These are phyloP conservation scores for Penicillium brasilianum DNA, from an alignment of 2,329 filamentous ascomycete species.

Conservation along the genomic window DNA sequence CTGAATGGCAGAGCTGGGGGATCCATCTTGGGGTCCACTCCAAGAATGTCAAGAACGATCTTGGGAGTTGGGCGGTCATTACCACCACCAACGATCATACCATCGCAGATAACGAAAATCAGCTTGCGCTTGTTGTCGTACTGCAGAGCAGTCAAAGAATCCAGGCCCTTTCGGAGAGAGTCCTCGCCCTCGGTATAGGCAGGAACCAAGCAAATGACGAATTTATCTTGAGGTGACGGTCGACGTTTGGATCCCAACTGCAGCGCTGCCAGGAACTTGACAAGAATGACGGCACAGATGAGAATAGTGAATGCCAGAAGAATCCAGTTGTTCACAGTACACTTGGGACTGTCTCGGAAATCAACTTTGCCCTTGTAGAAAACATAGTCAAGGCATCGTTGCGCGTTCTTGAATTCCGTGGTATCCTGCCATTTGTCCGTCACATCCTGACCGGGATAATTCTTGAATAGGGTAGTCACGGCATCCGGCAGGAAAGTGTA, in stretches of 20 bases:
- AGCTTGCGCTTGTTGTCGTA: conserved; percentile 99
- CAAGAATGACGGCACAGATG: conserved; percentile 75
- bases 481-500: conserved; percentile 76
- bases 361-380: conserved; percentile 86
- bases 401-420: conserved; percentile 64
- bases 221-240: conserved; percentile 92
- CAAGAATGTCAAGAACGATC: conserved; percentile 95
- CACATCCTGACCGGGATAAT: conserved; percentile 80
- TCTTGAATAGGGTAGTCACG: conserved; percentile 70
- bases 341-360: conserved; percentile 77
- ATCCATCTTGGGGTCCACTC: conserved; percentile 95
- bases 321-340: conserved; percentile 89
- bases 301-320: conserved; percentile 86
- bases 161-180: conserved; percentile 86
- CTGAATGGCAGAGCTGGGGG: conserved; percentile 93
- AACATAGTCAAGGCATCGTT: conserved; percentile 79
- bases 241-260: conserved; percentile 92
- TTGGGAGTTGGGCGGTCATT: conserved; percentile 95
- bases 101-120: conserved; percentile 88
- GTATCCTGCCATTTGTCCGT: conserved; percentile 65
- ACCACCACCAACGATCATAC: conserved; percentile 99
- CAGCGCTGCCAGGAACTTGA: conserved; percentile 91
- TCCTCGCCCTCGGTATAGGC: conserved; percentile 99
- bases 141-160: conserved; percentile 89
- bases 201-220: conserved; percentile 97